Conservation (phyloP, 1,284 basidiomycete genomes). For the Peniophora sp. region DNA sequence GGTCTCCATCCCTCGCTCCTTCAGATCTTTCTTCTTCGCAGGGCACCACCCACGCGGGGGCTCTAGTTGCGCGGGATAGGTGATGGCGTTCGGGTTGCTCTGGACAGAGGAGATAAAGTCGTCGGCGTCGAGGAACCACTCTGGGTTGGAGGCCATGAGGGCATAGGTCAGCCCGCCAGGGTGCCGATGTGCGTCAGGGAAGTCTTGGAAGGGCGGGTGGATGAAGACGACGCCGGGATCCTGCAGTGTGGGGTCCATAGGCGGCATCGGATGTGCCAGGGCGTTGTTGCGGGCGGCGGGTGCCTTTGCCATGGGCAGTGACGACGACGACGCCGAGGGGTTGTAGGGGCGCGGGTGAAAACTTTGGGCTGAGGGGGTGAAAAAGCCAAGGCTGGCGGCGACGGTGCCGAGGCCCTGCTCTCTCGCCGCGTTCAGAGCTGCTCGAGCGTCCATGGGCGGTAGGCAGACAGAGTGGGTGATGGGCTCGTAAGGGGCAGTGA, state of each 20-base stretch:
- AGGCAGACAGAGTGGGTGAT: neutral
- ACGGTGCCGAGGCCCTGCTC: constrained; percentile 17
- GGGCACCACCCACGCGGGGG: constrained; percentile 78
- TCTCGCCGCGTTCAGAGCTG: too few species aligned
- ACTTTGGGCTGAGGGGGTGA: constrained; percentile 48
- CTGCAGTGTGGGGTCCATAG: constrained; percentile 56
- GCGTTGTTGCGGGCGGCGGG: constrained; percentile 24
- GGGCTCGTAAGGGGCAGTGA: constrained; percentile 1
- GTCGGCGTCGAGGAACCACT: constrained; percentile 66
- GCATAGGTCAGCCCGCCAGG: constrained; percentile 62
- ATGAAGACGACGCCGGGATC: constrained; percentile 62
- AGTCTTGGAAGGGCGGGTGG: constrained; percentile 58
- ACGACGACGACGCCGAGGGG: constrained; percentile 23
- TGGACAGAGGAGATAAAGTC: constrained; percentile 52
- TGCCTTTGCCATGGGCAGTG: constrained; percentile 15
- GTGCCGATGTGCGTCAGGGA: constrained; percentile 52
- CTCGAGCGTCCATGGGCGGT: neutral
- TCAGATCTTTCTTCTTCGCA: constrained; percentile 65
- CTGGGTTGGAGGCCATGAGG: constrained; percentile 57
- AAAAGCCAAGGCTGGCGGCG: constrained; percentile 40
- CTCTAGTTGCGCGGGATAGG: constrained; percentile 67
- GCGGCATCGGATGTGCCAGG: constrained; percentile 40
- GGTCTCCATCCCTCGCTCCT: constrained; percentile 51
- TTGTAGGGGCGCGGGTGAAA: constrained; percentile 55
- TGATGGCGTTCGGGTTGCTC: constrained; percentile 40